Evolutionary conservation across 495 filamentous ascomycete genomes (phyloP), one percentile per base, ranked within the genome.

Genomic region (Trichoderma orchidacearum): DNA sequence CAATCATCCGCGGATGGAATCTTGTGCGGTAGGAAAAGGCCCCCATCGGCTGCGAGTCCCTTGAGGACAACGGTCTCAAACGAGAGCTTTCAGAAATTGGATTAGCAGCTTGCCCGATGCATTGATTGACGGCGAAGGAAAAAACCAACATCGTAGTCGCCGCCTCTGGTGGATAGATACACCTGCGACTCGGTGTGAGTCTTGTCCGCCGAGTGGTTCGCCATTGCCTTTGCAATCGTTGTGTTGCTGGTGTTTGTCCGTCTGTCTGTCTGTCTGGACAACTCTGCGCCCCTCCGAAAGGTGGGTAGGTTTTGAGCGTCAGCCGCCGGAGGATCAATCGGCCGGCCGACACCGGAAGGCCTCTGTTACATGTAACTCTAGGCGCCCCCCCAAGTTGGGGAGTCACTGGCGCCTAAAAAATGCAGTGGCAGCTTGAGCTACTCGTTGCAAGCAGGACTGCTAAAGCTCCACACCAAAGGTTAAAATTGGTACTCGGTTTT

Each of bases 21-120:
- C 54, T 86, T 79, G 66, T 96, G 81, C 17, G 92, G 92, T 34
- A 96, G 80, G 73, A 92, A 96, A 51, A 97, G 84, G 28, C 92
- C 92, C 30, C 88, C 88, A 63, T 96, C 91, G 2, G 82, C 69
- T 27, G 92, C 90, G 31, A 97, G 83, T 27, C 92, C 92, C 68
- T 96, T 93, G 58, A 97, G 72, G 28, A 96, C 91, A 34, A 89
- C 89, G 25, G 85, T 79, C 69, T 96, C 91, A 67, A 97, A 97
- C 50, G 90, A 89, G 58, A 93, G 77, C 89, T 95, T 54, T 48
- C 17, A 25, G 34, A 7, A 38, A 15, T 9, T 36, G 32, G 27
- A 13, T 30, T 17, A 34, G 51, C 18, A 34, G 15, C 11, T 1
- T 0, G 51, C n/a, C 1, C 3, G 12, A n/a, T 12, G 12, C 12